phyloP scores from a whole-genome alignment of 2,329 filamentous ascomycete genomes.

The Scedosporium dehoogii region DNA sequence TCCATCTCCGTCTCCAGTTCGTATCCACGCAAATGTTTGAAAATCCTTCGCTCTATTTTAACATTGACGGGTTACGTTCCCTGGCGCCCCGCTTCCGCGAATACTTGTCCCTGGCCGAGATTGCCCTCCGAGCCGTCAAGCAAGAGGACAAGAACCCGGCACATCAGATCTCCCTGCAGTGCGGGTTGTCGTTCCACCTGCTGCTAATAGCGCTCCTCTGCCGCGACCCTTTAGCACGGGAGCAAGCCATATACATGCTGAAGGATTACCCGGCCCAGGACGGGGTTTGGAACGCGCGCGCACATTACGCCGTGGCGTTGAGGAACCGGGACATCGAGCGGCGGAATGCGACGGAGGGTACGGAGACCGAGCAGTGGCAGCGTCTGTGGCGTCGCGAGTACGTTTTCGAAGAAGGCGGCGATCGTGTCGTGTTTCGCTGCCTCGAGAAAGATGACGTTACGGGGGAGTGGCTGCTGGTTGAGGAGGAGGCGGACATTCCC shows the following conservation, averaged over 20 bases:
- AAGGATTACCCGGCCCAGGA: slow-evolving; percentile 23
- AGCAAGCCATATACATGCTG: slow-evolving; percentile 21
- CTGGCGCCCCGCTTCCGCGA: slow-evolving; percentile 21
- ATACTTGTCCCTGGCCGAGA: slow-evolving; percentile 20
- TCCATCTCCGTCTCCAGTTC: slow-evolving; percentile 22
- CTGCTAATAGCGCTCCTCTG: slow-evolving; percentile 18
- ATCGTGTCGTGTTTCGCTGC: slow-evolving; percentile 20
- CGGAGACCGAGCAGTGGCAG: slow-evolving; percentile 19
- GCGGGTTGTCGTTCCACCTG: slow-evolving; percentile 15
- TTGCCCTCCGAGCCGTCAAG: slow-evolving; percentile 10
- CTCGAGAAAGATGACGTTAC: slow-evolving; percentile 16
- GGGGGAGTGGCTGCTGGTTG: slow-evolving; percentile 25
- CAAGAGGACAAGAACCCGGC: slow-evolving; percentile 14
- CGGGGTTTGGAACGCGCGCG: slow-evolving; percentile 19
- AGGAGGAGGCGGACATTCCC: slow-evolving; percentile 24
- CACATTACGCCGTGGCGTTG: slow-evolving; percentile 17
- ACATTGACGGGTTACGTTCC: slow-evolving; percentile 12
- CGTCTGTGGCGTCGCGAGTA: slow-evolving; percentile 23
- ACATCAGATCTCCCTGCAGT: slow-evolving; percentile 19
- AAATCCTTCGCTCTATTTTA: slow-evolving; percentile 16
- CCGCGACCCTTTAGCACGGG: slow-evolving; percentile 21
- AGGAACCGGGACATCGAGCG: slow-evolving; percentile 18
- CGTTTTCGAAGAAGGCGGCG: slow-evolving; percentile 23
- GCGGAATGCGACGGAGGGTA: slow-evolving; percentile 18
- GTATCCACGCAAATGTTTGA: slow-evolving; percentile 19